These are phyloP conservation scores for Mycena polygramma DNA, from an alignment of 768 basidiomycete genomes.

Conservation along the genomic window DNA sequence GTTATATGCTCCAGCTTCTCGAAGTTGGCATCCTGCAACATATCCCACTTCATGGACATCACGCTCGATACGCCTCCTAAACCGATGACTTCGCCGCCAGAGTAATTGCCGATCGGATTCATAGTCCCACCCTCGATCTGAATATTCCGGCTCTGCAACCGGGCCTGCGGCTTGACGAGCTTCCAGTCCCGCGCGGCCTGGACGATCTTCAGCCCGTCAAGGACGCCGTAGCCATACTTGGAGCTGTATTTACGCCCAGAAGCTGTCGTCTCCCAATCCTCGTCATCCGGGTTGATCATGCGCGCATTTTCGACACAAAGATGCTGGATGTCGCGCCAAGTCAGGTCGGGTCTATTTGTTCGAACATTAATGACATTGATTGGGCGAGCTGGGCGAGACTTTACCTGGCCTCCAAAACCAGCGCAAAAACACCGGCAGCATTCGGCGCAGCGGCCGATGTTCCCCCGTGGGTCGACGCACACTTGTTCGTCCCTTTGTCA, in stretches of 20 bases:
- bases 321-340: conserved; percentile 97
- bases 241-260: conserved; percentile 77
- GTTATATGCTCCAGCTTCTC: conserved; percentile 94
- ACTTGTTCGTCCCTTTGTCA: conserved; percentile 88
- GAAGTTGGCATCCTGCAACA: conserved; percentile 82
- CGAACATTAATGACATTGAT: conserved; percentile 5
- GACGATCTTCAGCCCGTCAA: conserved; percentile 88
- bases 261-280: conserved; percentile 92
- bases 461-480: conserved; percentile 89
- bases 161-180: conserved; percentile 93
- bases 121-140: conserved; percentile 75
- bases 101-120: conserved; percentile 63
- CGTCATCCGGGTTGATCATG: conserved; percentile 88
- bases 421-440: conserved; percentile 92
- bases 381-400: conserved; percentile 12
- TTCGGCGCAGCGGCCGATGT: conserved; percentile 99
- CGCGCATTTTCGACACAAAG: conserved; percentile 83
- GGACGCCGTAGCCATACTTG: conserved; percentile 94
- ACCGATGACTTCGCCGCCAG: conserved; percentile 77
- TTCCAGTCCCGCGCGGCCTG: conserved; percentile 86
- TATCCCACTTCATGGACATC: conserved; percentile 75
- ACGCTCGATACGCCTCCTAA: conserved; percentile 73
- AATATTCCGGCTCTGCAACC: conserved; percentile 82
- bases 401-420: conserved; percentile 89
- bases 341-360: conserved; percentile 82